Base-by-base conservation (phyloP, 1,284 basidiomycete species). In the Rhodotorula sp. region DNA sequence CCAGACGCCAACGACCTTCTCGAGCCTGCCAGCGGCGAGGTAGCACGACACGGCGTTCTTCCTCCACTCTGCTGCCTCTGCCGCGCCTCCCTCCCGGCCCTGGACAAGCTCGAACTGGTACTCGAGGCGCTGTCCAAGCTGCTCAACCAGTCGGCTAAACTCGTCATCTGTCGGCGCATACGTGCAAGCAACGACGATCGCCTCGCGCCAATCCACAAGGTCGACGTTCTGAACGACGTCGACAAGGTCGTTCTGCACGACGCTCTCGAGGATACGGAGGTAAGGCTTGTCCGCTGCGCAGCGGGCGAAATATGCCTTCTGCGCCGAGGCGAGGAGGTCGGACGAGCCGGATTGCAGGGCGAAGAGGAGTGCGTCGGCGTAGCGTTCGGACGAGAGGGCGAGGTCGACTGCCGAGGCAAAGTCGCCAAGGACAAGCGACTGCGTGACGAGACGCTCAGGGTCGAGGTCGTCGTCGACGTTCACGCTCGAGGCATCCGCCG, bases 171-270 rank as follows among this genome's bases (percentile, higher is more conserved):
- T 83, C 71, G 83, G 86, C 2, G 95, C 94, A 80, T 94, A 99
- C 0, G 95, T 98, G 83, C 94, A 98, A 22, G 98, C 81, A 5
- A 99, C 92, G 57, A 97, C 94, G 77, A 99, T 98, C 67, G 95
- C 91, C 81, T 98, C 95, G 74, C 90, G 88, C 96, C 95, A 99
- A 79, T 99, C 94, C 65, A 87, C 84, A 52, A 98, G 80, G 77
- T 99, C 94, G 24, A 94, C 95, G 77, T 98, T 96, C 80, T 96
- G 93, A 3, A 96, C 93, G 67, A 97, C 88, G 81, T 96, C 93
- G 52, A 87, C 85, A 20, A 99, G 86, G 77, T 97, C 94, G 78
- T 94, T 89, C 62, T 89, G 90, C 68, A 97, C 92, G 77, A 99
- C 93, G 31, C 90, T 92, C 80, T 98, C 93, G 86, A 95, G 93